Base-by-base conservation (phyloP, 2,329 filamentous ascomycete genomes). In the Diaporthe nobilis region DNA sequence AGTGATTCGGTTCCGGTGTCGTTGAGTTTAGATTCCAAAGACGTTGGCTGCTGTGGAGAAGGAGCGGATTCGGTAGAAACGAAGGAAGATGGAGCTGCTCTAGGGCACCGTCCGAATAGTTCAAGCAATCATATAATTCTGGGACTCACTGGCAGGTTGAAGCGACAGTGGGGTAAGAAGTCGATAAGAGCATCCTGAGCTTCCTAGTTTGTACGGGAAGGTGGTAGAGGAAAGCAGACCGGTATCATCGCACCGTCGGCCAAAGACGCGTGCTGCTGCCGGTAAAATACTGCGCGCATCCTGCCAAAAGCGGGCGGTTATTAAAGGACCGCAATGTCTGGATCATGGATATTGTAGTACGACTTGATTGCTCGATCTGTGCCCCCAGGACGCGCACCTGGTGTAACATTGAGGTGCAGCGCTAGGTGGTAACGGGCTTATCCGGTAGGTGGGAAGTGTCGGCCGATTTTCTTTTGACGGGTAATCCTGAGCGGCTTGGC, bases 391-490 rank as follows among this genome's bases (percentile, higher is more conserved):
- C 34, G 65, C 49, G 65, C 49, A 42, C 31, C 31, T 31, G 65
- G 65, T 70, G 65, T 39, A 55, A 70, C 65, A 42, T 70, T 17
- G 49, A 42, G 47, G n/a, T 70, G 65, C 65, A 70, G 65, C 49
- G 49, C 65, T 55, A 70, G 15, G 22, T 15, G 25, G 49, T 13
- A 25, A 70, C 49, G 49, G 65, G 34, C 49, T 20, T 22, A n/a
- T 55, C 49, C 49, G 65, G 65, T 70, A 70, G 65, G 65, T 70
- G 49, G 65, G 65, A 70, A 55, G n/a, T 42, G 65, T 42, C 15
- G 47, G 47, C 47, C 31, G 65, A 25, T 51, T 51, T 65, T 9
- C 25, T 47, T n/a, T 49, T 70, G 34, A 70, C 49, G 65, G 65
- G 65, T 70, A 70, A 70, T 70, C 37, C 34, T 42, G 65, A 4